Evolutionary conservation across 768 basidiomycete genomes (phyloP).

Genomic region (Glaciozyma martinii): DNA sequence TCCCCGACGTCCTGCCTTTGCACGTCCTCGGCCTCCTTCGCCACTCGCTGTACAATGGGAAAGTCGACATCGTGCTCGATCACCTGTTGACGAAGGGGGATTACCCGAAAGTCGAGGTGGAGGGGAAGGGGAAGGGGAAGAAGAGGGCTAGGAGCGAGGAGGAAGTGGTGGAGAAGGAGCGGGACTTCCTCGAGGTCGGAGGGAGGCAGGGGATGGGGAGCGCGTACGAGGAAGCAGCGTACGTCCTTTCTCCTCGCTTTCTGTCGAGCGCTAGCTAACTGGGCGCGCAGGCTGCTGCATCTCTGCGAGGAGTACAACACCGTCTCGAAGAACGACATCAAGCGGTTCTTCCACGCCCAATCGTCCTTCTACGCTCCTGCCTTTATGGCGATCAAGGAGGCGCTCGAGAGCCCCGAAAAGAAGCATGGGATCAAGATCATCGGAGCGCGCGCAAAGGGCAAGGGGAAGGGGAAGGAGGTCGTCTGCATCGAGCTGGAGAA

Average conservation of each 20-base stretch:
- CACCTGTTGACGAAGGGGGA: constrained; percentile 3
- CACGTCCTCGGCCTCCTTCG: constrained; percentile 6
- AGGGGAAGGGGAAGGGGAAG: neutral
- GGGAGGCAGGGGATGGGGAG: neutral
- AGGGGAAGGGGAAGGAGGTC: constrained; percentile 8
- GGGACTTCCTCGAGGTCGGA: neutral
- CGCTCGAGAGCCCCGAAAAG: neutral
- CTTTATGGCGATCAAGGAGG: constrained; percentile 10
- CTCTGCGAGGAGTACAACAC: constrained; percentile 20
- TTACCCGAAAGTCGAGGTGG: constrained; percentile 10
- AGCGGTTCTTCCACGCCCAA: constrained; percentile 4
- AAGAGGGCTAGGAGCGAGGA: constrained; percentile 12
- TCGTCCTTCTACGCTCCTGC: constrained; percentile 23
- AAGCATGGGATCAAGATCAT: neutral
- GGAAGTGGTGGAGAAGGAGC: neutral
- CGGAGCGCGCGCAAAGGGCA: neutral
- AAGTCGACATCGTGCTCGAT: constrained; percentile 21
- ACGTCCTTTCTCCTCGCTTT: neutral
- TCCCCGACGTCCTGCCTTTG: constrained; percentile 20
- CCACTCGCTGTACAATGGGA: neutral
- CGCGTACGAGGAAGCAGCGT: constrained; percentile 17
- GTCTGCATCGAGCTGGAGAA: neutral
- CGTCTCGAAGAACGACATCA: constrained; percentile 19
- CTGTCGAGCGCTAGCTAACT: neutral
- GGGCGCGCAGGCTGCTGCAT: constrained; percentile 7